Evolutionary conservation across 371 early-diverging fungal genomes (phyloP).

Genomic region (Rhizopus delemar): DNA sequence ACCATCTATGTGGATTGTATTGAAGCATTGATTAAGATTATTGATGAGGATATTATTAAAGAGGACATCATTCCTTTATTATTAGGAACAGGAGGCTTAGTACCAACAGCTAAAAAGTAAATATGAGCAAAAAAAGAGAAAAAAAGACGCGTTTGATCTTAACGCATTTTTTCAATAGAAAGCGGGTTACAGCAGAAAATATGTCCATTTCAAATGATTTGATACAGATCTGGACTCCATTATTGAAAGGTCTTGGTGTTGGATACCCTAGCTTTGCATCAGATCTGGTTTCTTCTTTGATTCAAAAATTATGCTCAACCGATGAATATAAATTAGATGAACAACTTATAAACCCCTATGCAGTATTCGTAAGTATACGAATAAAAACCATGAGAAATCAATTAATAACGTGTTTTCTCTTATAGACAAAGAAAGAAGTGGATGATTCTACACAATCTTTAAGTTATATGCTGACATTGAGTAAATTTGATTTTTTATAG

Average conservation of each 20-base stretch:
- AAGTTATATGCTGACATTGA: conserved; percentile 43
- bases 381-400: neutral
- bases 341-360: conserved; percentile 24
- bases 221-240: conserved; percentile 45
- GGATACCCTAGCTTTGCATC: conserved; percentile 33
- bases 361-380: conserved; percentile 23
- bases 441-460: conserved; percentile 25
- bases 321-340: conserved; percentile 31
- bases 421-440: conserved; percentile 1
- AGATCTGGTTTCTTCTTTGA: conserved; percentile 30
- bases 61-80: conserved; percentile 35
- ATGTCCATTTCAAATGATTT: conserved; percentile 39
- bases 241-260: conserved; percentile 34
- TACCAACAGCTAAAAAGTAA: conserved; percentile 51
- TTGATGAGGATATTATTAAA: conserved; percentile 13
- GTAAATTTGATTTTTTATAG: conserved; percentile 22
- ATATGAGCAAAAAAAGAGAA: neutral
- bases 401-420: neutral
- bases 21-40: conserved; percentile 14
- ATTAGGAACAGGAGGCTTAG: conserved; percentile 45
- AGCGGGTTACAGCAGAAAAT: conserved; percentile 34
- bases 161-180: conserved; percentile 24
- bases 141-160: no score
- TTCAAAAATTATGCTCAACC: conserved; percentile 31
- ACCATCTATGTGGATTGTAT: conserved; percentile 19